A percentile compares a stretch with the other conserved stretches of the same genome.
Evolutionary conservation across 176 grass and related monocot genomes (phyloP).

Genomic region (Eremochloa ophiuroides): DNA sequence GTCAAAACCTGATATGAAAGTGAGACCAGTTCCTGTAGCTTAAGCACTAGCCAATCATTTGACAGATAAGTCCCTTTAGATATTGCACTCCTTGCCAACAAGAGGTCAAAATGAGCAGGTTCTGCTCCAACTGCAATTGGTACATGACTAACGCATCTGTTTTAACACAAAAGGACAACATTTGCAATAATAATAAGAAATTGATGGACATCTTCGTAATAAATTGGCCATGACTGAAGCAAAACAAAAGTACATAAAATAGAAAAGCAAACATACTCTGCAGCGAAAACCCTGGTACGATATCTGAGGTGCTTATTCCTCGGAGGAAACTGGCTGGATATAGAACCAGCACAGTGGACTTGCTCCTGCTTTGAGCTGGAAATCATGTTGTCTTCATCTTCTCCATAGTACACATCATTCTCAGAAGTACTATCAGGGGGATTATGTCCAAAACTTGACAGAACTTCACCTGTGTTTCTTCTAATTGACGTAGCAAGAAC

Average conservation of each 20-base stretch:
- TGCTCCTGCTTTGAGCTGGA: conserved; percentile 56
- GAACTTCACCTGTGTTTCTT: conserved; percentile 46
- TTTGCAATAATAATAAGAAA: conserved; percentile 9
- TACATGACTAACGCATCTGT: conserved; percentile 88
- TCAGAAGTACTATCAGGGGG: conserved; percentile 45
- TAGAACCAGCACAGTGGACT: conserved; percentile 37
- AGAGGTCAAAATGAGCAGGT: conserved; percentile 92
- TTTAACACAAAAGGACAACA: conserved; percentile 25
- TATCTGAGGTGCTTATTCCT: conserved; percentile 96
- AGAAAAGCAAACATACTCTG: conserved; percentile 67
- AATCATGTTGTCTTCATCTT: conserved; percentile 96
- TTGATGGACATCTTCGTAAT: background rate
- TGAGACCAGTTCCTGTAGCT: conserved; percentile 88
- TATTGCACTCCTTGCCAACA: conserved; percentile 57
- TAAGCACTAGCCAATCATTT: conserved; percentile 89
- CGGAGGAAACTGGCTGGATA: conserved; percentile 43
- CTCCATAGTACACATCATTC: conserved; percentile 60
- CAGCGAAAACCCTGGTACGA: conserved; percentile 89
- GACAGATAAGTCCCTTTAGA: conserved; percentile 32
- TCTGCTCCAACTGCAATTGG: conserved; percentile 87
- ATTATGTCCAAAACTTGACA: conserved; percentile 51
- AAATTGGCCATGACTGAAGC: conserved; percentile 21
- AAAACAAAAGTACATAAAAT: background rate
- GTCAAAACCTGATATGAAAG: conserved; percentile 87
- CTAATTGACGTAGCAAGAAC: conserved; percentile 83